Conservation (phyloP, 2,329 filamentous ascomycete genomes). For the Aspergillus aculeatinus region DNA sequence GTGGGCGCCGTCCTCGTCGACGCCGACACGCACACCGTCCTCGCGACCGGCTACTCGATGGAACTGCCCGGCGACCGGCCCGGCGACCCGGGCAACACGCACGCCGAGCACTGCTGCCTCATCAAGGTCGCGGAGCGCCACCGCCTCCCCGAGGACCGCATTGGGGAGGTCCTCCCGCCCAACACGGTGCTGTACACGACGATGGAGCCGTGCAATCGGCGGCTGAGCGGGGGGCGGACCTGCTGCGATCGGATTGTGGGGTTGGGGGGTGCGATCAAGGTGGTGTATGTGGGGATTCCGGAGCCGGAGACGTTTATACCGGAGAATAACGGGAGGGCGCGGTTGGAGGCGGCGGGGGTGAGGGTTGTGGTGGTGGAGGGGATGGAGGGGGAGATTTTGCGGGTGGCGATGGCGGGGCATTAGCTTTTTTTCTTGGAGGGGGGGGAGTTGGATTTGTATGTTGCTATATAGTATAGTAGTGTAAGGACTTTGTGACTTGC, state of each 20-base stretch:
- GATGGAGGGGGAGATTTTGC: slow-evolving; percentile 18
- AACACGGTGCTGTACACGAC: slow-evolving; percentile 48
- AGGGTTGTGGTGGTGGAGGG: too few species aligned
- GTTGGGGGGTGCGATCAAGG: too few species aligned
- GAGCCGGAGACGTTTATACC: too few species aligned
- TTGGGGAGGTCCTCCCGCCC: slow-evolving; percentile 38
- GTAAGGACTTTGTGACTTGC: too few species aligned
- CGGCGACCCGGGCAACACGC: slow-evolving; percentile 42
- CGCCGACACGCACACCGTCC: slow-evolving; percentile 36
- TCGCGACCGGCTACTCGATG: slow-evolving; percentile 47
- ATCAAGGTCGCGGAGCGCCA: slow-evolving; percentile 46
- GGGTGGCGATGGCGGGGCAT: slow-evolving; percentile 14
- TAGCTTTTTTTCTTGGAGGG: background rate
- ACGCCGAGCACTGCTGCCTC: slow-evolving; percentile 43
- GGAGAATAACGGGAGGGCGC: too few species aligned
- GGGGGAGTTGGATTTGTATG: too few species aligned
- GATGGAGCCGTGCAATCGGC: slow-evolving; percentile 49
- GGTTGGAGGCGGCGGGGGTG: too few species aligned
- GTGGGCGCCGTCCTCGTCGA: slow-evolving; percentile 44
- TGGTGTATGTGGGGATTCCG: too few species aligned
- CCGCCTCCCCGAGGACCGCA: slow-evolving; percentile 35
- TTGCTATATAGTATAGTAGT: too few species aligned
- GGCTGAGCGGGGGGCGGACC: slow-evolving; percentile 35
- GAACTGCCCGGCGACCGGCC: slow-evolving; percentile 40
- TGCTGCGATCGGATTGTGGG: too few species aligned